These are phyloP conservation scores for Cladophialophora bantiana DNA, from an alignment of 2,329 filamentous ascomycete species.

Conservation along the genomic window DNA sequence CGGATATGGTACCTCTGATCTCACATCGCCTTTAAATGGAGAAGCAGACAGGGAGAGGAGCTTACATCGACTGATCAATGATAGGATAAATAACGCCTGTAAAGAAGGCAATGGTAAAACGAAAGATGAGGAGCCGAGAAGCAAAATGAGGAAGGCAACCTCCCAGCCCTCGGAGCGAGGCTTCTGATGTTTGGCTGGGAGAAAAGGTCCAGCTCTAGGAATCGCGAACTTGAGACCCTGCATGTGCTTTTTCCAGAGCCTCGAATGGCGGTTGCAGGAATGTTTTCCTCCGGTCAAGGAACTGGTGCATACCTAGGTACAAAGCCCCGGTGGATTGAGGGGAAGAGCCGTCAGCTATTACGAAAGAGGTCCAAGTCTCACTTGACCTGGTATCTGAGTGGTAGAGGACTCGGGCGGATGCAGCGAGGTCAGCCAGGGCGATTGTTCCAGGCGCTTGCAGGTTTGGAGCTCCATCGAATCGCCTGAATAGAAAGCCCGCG, in stretches of 20 bases:
- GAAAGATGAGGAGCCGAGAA: not conserved
- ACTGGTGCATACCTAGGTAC: not conserved
- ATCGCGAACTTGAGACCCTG: constrained; percentile 16
- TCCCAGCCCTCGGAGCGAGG: constrained; percentile 12
- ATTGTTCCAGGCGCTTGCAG: constrained; percentile 34
- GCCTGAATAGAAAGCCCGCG: not conserved
- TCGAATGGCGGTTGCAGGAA: constrained; percentile 28
- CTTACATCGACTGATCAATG: not conserved
- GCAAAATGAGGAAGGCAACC: constrained; percentile 29
- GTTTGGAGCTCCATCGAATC: constrained; percentile 17
- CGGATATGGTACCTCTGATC: not conserved
- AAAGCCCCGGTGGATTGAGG: not conserved
- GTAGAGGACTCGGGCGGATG: constrained; percentile 24
- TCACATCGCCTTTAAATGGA: constrained; percentile 1
- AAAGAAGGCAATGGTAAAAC: not conserved
- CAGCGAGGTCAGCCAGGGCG: constrained; percentile 23
- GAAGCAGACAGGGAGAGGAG: not conserved
- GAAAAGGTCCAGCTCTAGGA: constrained; percentile 11
- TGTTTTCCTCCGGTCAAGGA: constrained; percentile 13
- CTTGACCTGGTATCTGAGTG: constrained; percentile 25
- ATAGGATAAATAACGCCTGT: not conserved
- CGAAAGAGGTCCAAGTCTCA: constrained; percentile 8
- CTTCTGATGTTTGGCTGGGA: constrained; percentile 6
- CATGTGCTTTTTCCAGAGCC: constrained; percentile 25
- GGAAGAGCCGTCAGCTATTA: constrained; percentile 15